Conservation (phyloP, 345 rosid species). For the Salix arbutifolia region DNA sequence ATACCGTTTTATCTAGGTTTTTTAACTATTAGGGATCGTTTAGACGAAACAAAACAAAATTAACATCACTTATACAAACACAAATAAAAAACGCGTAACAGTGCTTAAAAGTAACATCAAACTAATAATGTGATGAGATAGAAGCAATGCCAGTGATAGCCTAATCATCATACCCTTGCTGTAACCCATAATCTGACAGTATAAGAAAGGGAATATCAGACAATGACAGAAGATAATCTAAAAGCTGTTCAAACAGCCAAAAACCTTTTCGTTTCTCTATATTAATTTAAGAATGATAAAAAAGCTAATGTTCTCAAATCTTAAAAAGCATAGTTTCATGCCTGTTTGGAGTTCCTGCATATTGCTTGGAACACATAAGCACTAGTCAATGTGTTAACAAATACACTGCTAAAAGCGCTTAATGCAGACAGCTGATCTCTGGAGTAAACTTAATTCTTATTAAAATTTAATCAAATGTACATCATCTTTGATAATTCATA, state of each 20-base stretch:
- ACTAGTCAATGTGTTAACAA: not conserved
- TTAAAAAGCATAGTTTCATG: not conserved
- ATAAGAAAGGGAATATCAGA: not conserved
- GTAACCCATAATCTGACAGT: not conserved
- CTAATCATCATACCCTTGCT: not conserved
- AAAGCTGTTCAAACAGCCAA: not conserved
- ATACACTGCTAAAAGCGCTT: not conserved
- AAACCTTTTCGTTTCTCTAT: not conserved
- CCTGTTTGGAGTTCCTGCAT: not conserved
- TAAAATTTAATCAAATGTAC: constrained; percentile 10
- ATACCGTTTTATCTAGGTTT: too few species aligned
- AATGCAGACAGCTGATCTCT: not conserved
- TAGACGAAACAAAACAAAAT: too few species aligned
- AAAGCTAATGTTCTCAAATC: not conserved
- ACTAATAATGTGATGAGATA: not conserved
- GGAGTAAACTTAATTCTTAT: not conserved
- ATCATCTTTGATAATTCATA: constrained; percentile 5
- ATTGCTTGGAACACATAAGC: not conserved
- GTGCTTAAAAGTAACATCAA: not conserved
- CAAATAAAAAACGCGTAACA: not conserved
- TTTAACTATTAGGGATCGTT: too few species aligned
- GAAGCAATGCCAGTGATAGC: not conserved
- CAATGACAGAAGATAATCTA: not conserved
- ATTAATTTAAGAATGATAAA: not conserved
- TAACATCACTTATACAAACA: too few species aligned